phyloP scores from a whole-genome alignment of 2,329 filamentous ascomycete species.

The Aspergillus awamori region DNA sequence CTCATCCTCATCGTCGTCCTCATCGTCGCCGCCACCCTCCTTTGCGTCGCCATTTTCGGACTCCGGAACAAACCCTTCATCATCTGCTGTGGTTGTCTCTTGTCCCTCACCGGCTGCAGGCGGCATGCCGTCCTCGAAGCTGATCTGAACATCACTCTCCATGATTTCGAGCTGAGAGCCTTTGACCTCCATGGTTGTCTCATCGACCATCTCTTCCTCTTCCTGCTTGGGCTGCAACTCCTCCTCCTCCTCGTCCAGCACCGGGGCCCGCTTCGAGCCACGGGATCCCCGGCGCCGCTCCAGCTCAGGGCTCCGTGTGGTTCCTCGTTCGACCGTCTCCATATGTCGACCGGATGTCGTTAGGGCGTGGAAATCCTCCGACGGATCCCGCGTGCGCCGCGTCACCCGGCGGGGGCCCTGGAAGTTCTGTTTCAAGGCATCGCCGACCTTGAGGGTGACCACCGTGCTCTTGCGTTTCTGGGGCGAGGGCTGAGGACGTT shows the following conservation, averaged over 20 bases:
- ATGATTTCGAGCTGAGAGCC: slow-evolving; percentile 46
- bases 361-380: slow-evolving; percentile 59
- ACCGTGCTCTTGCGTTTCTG: slow-evolving; percentile 31
- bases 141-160: slow-evolving; percentile 44
- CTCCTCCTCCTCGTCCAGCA: slow-evolving; percentile 29
- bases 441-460: slow-evolving; percentile 36
- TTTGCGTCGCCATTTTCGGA: slow-evolving; percentile 44
- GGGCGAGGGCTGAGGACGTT: slow-evolving; percentile 18
- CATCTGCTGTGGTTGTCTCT: slow-evolving; percentile 37
- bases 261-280: slow-evolving; percentile 43
- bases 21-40: slow-evolving; percentile 36
- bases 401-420: slow-evolving; percentile 55
- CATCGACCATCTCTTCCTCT: slow-evolving; percentile 56
- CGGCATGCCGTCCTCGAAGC: slow-evolving; percentile 37
- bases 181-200: slow-evolving; percentile 40
- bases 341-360: slow-evolving; percentile 63
- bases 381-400: slow-evolving; percentile 60
- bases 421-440: slow-evolving; percentile 30
- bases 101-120: slow-evolving; percentile 25
- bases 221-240: slow-evolving; percentile 25
- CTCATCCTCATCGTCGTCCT: slow-evolving; percentile 56
- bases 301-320: slow-evolving; percentile 55
- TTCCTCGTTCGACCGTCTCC: slow-evolving; percentile 55
- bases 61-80: slow-evolving; percentile 43
- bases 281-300: slow-evolving; percentile 35